A percentile compares a stretch with the other conserved stretches of the same genome.
Evolutionary conservation across 1,139 yeast genomes (phyloP).

Genomic region (Ogataea hybrid): DNA sequence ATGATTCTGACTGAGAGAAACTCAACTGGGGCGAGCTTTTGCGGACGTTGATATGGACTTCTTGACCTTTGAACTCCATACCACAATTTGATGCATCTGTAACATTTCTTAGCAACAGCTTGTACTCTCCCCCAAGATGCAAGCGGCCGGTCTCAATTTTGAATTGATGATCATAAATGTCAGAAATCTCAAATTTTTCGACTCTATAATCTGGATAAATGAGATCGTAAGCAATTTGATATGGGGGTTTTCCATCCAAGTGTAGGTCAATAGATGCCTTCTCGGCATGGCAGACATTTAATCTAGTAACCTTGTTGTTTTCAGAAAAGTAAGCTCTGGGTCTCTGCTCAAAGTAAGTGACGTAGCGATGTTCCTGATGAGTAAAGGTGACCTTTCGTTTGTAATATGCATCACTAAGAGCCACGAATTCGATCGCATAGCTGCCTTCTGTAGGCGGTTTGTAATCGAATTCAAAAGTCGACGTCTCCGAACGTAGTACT

Average conservation of each 20-base stretch:
- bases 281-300: conserved; percentile 42
- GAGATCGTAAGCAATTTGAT: conserved; percentile 66
- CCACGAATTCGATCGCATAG: conserved; percentile 67
- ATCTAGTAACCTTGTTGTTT: conserved; percentile 16
- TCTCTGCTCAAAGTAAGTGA: conserved; percentile 50
- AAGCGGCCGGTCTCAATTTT: conserved; percentile 54
- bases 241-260: conserved; percentile 80
- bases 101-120: conserved; percentile 59
- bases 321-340: conserved; percentile 41
- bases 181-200: conserved; percentile 40
- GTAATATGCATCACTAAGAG: conserved; percentile 56
- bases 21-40: conserved; percentile 54
- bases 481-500: conserved; percentile 28
- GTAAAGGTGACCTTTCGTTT: conserved; percentile 36
- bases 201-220: conserved; percentile 48
- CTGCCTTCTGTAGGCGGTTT: conserved; percentile 81
- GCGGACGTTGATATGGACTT: conserved; percentile 61
- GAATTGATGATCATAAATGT: conserved; percentile 40
- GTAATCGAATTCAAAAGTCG: conserved; percentile 51
- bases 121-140: conserved; percentile 66
- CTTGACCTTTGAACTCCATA: conserved; percentile 60
- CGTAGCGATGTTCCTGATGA: conserved; percentile 41
- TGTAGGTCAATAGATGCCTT: conserved; percentile 46
- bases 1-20: conserved; percentile 30
- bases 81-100: conserved; percentile 74